Conservation (phyloP, 768 basidiomycete genomes). For the Hemileccinum impolitum region DNA sequence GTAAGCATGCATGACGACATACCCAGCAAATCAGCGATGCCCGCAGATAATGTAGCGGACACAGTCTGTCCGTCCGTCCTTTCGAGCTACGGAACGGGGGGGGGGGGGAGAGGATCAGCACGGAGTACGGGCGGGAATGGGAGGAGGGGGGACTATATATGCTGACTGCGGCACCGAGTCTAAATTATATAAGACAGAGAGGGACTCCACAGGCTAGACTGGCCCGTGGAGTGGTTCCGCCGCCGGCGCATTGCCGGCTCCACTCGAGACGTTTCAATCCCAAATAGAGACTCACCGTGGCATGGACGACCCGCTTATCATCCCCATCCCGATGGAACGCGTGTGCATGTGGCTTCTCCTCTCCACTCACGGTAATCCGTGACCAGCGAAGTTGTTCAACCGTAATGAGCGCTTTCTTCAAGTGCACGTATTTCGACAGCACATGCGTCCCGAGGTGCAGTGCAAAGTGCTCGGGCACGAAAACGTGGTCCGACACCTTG, state of each 20-base stretch:
- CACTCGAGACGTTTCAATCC: conserved; percentile 13
- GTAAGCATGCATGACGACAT: conserved; percentile 15
- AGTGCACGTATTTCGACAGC: conserved; percentile 75
- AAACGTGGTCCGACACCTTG: conserved; percentile 84
- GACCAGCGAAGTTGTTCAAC: conserved; percentile 84
- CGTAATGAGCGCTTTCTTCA: conserved; percentile 65
- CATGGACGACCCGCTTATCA: conserved; percentile 72
- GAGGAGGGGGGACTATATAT: neutral
- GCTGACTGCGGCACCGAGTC: neutral
- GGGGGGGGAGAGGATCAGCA: neutral
- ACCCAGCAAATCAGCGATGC: conserved; percentile 82
- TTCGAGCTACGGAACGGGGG: conserved; percentile 47
- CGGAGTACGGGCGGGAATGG: neutral
- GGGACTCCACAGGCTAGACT: conserved; percentile 24
- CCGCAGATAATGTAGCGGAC: conserved; percentile 59
- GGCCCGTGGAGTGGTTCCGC: conserved; percentile 15
- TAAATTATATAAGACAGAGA: conserved; percentile 13
- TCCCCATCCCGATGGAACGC: conserved; percentile 88
- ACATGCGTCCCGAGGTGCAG: conserved; percentile 84
- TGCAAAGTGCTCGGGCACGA: conserved; percentile 81
- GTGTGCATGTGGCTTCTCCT: conserved; percentile 59
- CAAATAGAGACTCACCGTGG: conserved; percentile 41
- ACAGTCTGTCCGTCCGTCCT: conserved; percentile 63
- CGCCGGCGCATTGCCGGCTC: conserved; percentile 17
- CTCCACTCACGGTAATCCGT: conserved; percentile 56